Base-by-base conservation (phyloP, 345 rosid species). In the Pistacia atlantica region DNA sequence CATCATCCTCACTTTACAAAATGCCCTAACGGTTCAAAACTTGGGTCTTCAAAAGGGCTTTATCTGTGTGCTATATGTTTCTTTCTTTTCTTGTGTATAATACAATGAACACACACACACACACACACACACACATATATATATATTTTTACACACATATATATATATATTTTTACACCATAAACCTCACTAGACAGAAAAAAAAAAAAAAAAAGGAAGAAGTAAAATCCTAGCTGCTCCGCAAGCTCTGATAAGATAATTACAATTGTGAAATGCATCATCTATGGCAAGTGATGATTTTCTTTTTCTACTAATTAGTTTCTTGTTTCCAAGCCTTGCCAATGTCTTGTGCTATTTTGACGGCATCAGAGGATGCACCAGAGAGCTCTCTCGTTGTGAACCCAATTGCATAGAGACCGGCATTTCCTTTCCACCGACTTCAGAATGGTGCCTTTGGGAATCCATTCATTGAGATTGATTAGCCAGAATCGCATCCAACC, bases 341-440 rank as follows among this genome's bases (percentile, higher is more conserved):
- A 62, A 96, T 93, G 35, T 96, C 98, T 72, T 88, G 83, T 25
- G 97, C 93, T 3, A 93, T 90, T 42, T 72, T 90, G 56, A 80
- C 69, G 17, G 98, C 97, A 45, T 93, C 99, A 22, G 84, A 85
- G 46, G 97, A 91, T 52, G 90, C 93, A 70, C 99, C 98, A 0
- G 91, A 85, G 33, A 95, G 87, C 77, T 98, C 99, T 90, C 86
- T 95, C 89, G 85, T 88, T 20, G 96, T 86, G 75, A 95, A 93
- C 80, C 99, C 99, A 73, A 91, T 96, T 64, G 99, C 98, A 69
- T 93, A 95, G 1, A 95, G 83, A 28, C 98, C 98, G 0, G 77
- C 85, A 14, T 84, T 89, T 48, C 96, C 99, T 80, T 93, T 95
- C 97, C 99, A 93, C 14, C 90, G 92, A 80, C 88, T 83, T 18